Evolutionary conservation across 345 rosid species (phyloP).

Genomic region (Corymbia maculata): DNA sequence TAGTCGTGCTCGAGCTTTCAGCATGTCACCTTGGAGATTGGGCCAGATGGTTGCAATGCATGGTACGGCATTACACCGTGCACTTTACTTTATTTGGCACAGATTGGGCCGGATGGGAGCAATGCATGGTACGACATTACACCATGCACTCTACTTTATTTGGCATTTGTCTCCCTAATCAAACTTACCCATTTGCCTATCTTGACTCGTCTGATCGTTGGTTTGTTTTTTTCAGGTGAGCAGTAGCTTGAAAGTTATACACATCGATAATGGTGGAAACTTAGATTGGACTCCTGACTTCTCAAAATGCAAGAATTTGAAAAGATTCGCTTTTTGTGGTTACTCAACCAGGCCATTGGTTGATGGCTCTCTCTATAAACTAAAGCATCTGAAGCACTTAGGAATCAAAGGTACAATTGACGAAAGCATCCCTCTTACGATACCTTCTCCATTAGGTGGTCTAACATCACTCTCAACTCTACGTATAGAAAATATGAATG

Average conservation of each 20-base stretch:
- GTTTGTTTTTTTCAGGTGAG: neutral
- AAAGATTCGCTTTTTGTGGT: neutral
- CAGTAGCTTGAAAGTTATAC: neutral
- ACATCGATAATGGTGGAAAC: neutral
- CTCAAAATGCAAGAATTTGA: neutral
- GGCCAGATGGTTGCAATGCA: no score
- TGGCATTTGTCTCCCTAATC: neutral
- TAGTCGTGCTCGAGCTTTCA: neutral
- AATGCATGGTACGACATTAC: no score
- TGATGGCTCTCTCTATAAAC: neutral
- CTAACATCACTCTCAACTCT: neutral
- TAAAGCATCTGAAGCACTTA: neutral
- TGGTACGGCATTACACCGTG: neutral
- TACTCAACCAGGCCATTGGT: accelerated
- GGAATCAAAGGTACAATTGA: neutral
- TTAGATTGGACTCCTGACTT: neutral
- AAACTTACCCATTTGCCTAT: no score
- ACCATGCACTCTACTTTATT: neutral
- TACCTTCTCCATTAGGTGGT: neutral
- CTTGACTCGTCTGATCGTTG: neutral
- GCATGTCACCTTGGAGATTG: accelerated
- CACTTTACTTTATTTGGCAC: neutral
- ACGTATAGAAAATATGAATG: accelerated
- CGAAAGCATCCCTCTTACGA: no score
- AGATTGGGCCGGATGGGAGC: no score